A percentile compares a stretch with the other conserved stretches of the same genome.
Conservation (phyloP, 2,329 filamentous ascomycete species). For the Fusarium nurragi region DNA sequence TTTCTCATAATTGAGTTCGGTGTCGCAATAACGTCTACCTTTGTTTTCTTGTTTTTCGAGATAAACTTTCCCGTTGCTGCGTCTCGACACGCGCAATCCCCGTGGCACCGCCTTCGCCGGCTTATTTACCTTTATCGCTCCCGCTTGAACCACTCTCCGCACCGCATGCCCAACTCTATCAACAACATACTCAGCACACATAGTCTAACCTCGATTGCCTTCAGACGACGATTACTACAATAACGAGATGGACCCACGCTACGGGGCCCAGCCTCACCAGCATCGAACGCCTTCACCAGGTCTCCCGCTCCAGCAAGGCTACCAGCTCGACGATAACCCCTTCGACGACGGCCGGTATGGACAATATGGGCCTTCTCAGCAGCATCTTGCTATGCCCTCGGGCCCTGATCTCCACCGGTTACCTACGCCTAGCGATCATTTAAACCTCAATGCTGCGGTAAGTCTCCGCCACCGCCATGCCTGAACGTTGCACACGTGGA, state of each 20-base stretch:
- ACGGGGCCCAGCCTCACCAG: constrained; percentile 29
- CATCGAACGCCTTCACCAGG: constrained; percentile 78
- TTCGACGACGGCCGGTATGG: constrained; percentile 77
- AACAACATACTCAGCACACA: constrained; percentile 3
- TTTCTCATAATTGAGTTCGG: background rate
- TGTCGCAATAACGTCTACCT: background rate
- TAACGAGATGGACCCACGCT: constrained; percentile 62
- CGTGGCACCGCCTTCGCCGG: constrained; percentile 24
- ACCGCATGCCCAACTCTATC: constrained; percentile 13
- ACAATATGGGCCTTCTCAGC: constrained; percentile 43
- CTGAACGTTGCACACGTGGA: background rate
- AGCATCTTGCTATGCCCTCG: constrained; percentile 46
- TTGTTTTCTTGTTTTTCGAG: background rate
- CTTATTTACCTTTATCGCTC: constrained; percentile 6
- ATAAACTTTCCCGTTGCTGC: constrained; percentile 17
- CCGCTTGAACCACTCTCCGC: constrained; percentile 4
- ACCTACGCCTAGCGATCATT: constrained; percentile 74
- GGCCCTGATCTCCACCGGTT: constrained; percentile 49
- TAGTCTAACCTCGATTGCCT: constrained; percentile 36
- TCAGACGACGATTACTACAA: constrained; percentile 70
- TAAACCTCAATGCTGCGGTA: constrained; percentile 87
- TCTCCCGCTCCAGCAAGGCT: constrained; percentile 76
- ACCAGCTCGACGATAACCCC: constrained; percentile 81
- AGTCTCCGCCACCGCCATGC: constrained; percentile 49
- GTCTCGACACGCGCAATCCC: constrained; percentile 23